phyloP scores from a whole-genome alignment of 1,139 yeast species.

The Yamadazyma membranifaciens region DNA sequence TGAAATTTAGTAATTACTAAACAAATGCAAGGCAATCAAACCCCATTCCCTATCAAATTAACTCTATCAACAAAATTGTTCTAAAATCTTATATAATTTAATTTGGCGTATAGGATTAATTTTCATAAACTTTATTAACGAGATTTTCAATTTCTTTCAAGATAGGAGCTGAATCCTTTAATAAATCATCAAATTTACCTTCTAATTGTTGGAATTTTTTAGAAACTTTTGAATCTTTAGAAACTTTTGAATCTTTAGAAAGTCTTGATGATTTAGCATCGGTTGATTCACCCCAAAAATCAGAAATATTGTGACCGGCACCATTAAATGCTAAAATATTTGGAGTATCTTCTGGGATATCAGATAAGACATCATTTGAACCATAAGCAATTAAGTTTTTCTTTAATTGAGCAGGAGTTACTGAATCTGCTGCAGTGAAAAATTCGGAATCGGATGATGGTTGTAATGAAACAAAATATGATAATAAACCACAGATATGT shows the following conservation, averaged over 20 bases:
- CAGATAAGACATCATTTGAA: constrained; percentile 31
- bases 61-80: not conserved
- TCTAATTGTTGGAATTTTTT: constrained; percentile 9
- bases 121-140: constrained; percentile 11
- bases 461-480: constrained; percentile 41
- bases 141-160: constrained; percentile 13
- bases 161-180: constrained; percentile 9
- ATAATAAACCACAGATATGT: constrained; percentile 40
- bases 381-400: constrained; percentile 36
- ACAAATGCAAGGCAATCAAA: too few species aligned
- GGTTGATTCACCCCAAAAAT: constrained; percentile 54
- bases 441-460: constrained; percentile 42
- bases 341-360: constrained; percentile 74
- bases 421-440: constrained; percentile 46
- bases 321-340: constrained; percentile 91
- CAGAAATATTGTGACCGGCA: constrained; percentile 76
- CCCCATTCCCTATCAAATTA: too few species aligned
- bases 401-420: constrained; percentile 37
- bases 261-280: not conserved
- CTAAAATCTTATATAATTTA: not conserved
- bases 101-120: not conserved
- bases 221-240: constrained; percentile 3
- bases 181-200: constrained; percentile 9
- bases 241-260: not conserved
- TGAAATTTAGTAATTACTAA: not conserved